Conservation (phyloP, 1,284 basidiomycete genomes). For the Gymnopus androsaceus region DNA sequence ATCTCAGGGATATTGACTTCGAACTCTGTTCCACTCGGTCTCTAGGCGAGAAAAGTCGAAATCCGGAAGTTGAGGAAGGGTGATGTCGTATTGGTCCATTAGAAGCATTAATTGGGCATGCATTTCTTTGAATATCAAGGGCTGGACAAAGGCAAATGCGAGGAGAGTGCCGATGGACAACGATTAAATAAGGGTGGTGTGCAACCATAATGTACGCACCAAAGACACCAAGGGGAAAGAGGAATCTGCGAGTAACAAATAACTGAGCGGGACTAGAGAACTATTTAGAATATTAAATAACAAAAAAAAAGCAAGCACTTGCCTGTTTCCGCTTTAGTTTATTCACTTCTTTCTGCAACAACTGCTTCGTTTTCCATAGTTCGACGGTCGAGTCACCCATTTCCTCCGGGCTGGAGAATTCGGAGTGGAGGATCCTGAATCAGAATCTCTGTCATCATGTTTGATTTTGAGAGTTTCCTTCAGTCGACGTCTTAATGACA, state of each 20-base stretch:
- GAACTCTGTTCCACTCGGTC: conserved; percentile 66
- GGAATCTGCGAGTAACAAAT: conserved; percentile 33
- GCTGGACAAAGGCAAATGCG: conserved; percentile 62
- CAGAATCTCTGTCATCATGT: conserved; percentile 16
- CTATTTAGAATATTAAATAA: neutral
- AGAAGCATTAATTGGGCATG: conserved; percentile 54
- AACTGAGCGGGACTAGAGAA: conserved; percentile 21
- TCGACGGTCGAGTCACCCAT: conserved; percentile 3
- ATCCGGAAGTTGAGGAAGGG: conserved; percentile 57
- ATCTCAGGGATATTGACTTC: conserved; percentile 68
- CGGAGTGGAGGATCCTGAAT: conserved; percentile 15
- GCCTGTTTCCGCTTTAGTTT: conserved; percentile 20
- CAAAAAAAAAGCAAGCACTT: neutral
- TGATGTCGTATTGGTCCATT: conserved; percentile 59
- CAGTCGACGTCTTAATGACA: neutral
- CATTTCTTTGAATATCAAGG: conserved; percentile 58
- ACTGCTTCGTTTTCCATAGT: conserved; percentile 13
- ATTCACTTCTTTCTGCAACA: conserved; percentile 14
- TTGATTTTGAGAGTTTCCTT: neutral
- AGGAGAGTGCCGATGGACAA: conserved; percentile 67
- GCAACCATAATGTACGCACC: conserved; percentile 29
- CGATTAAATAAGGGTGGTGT: conserved; percentile 7
- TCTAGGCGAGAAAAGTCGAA: conserved; percentile 68
- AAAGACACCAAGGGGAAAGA: conserved; percentile 39
- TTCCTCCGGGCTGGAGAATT: conserved; percentile 2